Conservation (phyloP, 192 early-diverging fungal species). For the Backusella liffmaniae region DNA sequence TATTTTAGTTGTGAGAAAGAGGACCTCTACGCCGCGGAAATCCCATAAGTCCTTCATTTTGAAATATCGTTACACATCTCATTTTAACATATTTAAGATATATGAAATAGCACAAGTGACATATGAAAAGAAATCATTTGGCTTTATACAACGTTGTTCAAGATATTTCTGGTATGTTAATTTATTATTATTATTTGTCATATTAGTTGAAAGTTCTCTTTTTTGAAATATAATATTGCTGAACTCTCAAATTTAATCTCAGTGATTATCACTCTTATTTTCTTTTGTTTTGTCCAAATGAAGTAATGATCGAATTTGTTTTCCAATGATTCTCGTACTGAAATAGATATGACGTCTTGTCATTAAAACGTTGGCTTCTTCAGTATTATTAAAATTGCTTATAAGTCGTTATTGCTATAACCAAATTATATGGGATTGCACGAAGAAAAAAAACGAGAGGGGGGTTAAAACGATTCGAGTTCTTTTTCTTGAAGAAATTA, state of each 20-base stretch:
- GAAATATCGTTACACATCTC: neutral
- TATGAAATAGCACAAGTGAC: neutral
- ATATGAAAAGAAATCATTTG: neutral
- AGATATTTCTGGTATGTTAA: neutral
- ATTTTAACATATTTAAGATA: neutral
- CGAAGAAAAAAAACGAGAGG: neutral
- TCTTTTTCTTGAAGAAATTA: neutral
- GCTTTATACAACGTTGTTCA: neutral
- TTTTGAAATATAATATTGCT: neutral
- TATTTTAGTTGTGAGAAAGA: neutral
- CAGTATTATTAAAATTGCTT: neutral
- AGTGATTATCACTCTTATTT: neutral
- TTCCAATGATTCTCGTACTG: neutral
- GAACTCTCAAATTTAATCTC: neutral
- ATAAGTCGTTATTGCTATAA: neutral
- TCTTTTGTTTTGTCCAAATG: neutral
- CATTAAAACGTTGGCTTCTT: neutral
- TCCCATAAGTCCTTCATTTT: neutral
- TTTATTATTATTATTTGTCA: neutral
- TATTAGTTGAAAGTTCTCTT: neutral
- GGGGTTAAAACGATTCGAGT: neutral
- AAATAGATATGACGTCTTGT: neutral
- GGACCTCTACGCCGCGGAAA: neutral
- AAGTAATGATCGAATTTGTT: neutral
- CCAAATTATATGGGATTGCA: neutral